Conservation (phyloP, 2,329 filamentous ascomycete genomes). For the Aspergillus oerlinghausenensis region DNA sequence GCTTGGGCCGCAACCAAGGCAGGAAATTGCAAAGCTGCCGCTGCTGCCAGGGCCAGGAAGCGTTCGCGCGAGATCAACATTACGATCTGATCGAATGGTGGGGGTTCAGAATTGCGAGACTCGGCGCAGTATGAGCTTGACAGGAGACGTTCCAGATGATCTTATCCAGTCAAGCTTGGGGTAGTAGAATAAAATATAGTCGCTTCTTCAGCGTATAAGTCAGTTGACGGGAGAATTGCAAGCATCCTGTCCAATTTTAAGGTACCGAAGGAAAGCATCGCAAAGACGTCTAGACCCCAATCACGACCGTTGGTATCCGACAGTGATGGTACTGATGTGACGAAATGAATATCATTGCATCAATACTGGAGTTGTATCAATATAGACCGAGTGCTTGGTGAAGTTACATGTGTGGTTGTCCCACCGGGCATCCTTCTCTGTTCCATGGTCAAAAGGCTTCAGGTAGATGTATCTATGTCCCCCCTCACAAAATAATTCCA, state of each 20-base stretch:
- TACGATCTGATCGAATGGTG: not conserved
- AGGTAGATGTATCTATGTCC: not conserved
- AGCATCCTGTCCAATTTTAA: not conserved
- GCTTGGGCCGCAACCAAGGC: conserved; percentile 22
- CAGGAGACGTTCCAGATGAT: not conserved
- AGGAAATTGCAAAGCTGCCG: conserved; percentile 12
- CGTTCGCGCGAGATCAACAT: conserved; percentile 7
- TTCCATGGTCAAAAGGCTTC: not conserved
- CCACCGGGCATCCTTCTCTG: not conserved
- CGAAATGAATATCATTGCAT: conserved; percentile 7
- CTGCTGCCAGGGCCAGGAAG: conserved; percentile 10
- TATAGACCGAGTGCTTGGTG: not conserved
- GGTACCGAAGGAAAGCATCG: not conserved
- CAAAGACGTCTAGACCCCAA: conserved; percentile 2
- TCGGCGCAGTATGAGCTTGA: not conserved
- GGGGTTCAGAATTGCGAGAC: not conserved
- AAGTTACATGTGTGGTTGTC: not conserved
- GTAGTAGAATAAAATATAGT: not conserved
- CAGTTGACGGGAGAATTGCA: not conserved
- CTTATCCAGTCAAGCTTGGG: too few species aligned
- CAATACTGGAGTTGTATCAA: not conserved
- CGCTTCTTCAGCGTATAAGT: not conserved
- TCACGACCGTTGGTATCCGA: not conserved
- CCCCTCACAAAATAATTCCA: too few species aligned
- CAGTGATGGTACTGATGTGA: conserved; percentile 7